Conservation (phyloP, 2,329 filamentous ascomycete species). For the Septoria petroselini region DNA sequence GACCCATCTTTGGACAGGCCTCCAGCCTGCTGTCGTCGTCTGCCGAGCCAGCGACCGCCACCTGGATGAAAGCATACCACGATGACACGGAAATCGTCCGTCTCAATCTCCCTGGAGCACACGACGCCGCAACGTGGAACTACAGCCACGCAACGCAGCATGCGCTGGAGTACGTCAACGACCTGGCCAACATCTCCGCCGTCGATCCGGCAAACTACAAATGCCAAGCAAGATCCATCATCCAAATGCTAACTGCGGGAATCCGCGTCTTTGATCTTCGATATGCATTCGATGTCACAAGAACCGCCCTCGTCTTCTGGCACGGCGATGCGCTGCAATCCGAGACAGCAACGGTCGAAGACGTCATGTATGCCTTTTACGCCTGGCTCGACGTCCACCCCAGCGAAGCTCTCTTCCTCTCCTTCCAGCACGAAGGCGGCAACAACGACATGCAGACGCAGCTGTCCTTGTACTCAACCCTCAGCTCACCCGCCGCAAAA, state of each 20-base stretch:
- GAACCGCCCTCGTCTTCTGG: constrained; percentile 49
- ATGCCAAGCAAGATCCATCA: constrained; percentile 44
- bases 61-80: constrained; percentile 49
- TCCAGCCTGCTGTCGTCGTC: constrained; percentile 17
- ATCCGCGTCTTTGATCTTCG: constrained; percentile 53
- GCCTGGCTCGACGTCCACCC: constrained; percentile 50
- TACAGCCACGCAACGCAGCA: constrained; percentile 47
- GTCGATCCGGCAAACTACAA: constrained; percentile 41
- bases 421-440: constrained; percentile 48
- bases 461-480: constrained; percentile 38
- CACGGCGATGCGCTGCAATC: constrained; percentile 48
- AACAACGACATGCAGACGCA: constrained; percentile 42
- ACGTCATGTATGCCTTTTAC: constrained; percentile 50
- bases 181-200: constrained; percentile 39
- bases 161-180: constrained; percentile 41
- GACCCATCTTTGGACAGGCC: constrained; percentile 44
- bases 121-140: constrained; percentile 54
- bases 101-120: constrained; percentile 52
- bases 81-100: constrained; percentile 46
- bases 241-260: constrained; percentile 46
- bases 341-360: constrained; percentile 44
- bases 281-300: constrained; percentile 50
- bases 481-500: constrained; percentile 43
- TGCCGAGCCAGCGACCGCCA: constrained; percentile 30
- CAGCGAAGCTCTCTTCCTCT: constrained; percentile 48